Base-by-base conservation (phyloP, 2,329 filamentous ascomycete genomes). In the Tricladium varicosporioides region DNA sequence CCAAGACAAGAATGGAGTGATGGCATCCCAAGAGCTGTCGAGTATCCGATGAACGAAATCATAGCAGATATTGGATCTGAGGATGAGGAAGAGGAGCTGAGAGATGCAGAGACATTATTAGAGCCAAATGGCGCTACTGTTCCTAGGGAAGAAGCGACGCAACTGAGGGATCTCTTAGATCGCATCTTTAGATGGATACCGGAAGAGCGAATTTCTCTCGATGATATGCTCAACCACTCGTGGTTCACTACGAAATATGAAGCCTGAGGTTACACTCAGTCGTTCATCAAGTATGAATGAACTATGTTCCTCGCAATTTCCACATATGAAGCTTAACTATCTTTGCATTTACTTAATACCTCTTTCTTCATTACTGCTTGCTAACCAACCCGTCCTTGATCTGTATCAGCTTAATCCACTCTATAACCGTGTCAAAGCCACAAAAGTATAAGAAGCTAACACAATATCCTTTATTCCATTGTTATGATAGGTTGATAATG, bases 51-150 rank as follows among this genome's bases (percentile, higher is more conserved):
- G 14, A 18, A 44, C 13, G 40, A 50, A 43, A 16, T 55, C 14
- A 55, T 55, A 31, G 53, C 46, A 44, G 53, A 55, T 43, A 55
- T 50, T 55, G 53, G 53, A 49, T 43, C 46, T 32, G 53, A 55
- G 46, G 45, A 55, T 45, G 53, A 55, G 10, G 53, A 54, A 16
- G 45, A 55, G 22, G 53, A 44, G 19, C 33, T 15, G 19, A 49
- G 46, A 33, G 40, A 55, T 33, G 13, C 47, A 31, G 53, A 55
- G 27, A 22, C 36, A 27, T 31, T 49, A 19, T 45, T 55, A 18
- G 53, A 55, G 43, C 46, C 46, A 4, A 49, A 46, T 33, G 46
- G 19, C 32, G 40, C 32, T 16, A 36, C 19, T 27, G 45, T 55
- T 5, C 32, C 53, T 16, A 5, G 15, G 1, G 53, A 55, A 36